Evolutionary conservation across 139 green algal species (phyloP).

Genomic region (Chlorella sp.): DNA sequence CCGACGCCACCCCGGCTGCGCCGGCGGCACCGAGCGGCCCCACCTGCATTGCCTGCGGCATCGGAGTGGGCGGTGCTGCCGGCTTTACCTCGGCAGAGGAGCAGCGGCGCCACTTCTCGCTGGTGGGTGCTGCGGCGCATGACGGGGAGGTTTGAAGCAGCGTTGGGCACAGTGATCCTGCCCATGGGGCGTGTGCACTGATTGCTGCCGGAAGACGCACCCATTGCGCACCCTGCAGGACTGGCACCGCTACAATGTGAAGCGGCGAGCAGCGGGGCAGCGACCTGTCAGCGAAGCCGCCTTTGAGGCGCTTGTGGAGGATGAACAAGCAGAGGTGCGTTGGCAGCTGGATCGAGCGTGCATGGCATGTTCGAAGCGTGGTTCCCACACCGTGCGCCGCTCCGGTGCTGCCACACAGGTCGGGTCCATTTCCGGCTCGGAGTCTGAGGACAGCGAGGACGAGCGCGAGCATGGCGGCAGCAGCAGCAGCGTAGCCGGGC

Average conservation of each 20-base stretch:
- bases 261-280: constrained; percentile 61
- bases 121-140: constrained; percentile 4
- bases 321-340: constrained; percentile 56
- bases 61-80: constrained; percentile 46
- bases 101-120: constrained; percentile 86
- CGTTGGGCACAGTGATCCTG: background rate
- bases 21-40: constrained; percentile 30
- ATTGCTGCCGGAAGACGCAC: too few species aligned
- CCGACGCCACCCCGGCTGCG: background rate
- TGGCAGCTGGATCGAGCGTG: too few species aligned
- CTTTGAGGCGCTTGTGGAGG: constrained; percentile 64
- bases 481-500: background rate
- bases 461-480: background rate
- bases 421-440: constrained; percentile 31
- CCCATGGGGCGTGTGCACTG: too few species aligned
- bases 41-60: constrained; percentile 74
- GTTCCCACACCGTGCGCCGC: too few species aligned
- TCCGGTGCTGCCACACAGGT: too few species aligned
- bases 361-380: too few species aligned
- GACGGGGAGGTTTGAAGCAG: too few species aligned
- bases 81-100: constrained; percentile 65
- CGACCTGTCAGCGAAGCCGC: constrained; percentile 42
- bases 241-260: constrained; percentile 92
- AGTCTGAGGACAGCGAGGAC: constrained; percentile 28
- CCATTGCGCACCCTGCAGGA: constrained; percentile 41